Evolutionary conservation across 495 filamentous ascomycete species (phyloP).

Genomic region (Annulohypoxylon bovei): DNA sequence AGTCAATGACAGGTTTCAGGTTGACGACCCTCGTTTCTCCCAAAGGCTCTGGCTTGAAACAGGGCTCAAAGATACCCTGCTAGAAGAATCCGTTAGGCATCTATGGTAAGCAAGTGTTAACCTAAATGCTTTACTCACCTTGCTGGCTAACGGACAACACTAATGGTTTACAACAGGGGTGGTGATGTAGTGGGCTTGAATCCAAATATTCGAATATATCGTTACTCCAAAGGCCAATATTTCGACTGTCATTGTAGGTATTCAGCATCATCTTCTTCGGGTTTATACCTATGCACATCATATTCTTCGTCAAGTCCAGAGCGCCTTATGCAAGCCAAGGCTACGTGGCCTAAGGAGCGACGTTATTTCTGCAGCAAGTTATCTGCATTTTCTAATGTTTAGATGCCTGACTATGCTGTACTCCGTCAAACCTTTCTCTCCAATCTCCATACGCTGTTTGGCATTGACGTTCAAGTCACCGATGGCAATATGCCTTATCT

Average conservation of each 20-base stretch:
- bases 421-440: neutral
- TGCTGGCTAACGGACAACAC: neutral
- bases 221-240: constrained; percentile 87
- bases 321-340: constrained; percentile 6
- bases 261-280: neutral
- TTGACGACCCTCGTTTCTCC: constrained; percentile 79
- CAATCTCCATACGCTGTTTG: neutral
- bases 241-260: constrained; percentile 87
- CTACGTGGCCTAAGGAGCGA: neutral
- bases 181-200: constrained; percentile 88
- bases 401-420: neutral
- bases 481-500: neutral
- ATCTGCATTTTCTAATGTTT: neutral
- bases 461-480: neutral
- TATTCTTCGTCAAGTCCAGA: constrained; percentile 3
- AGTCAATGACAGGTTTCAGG: constrained; percentile 91
- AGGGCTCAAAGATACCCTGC: constrained; percentile 62
- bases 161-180: constrained; percentile 67
- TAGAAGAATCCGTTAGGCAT: constrained; percentile 44
- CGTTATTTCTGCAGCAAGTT: constrained; percentile 15
- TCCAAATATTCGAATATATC: constrained; percentile 89
- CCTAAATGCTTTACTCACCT: constrained; percentile 30
- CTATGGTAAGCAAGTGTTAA: constrained; percentile 43
- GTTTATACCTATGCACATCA: constrained; percentile 14
- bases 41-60: constrained; percentile 76